Conservation (phyloP, 352 stramenopile genomes). For the Phytophthora fragariaefolia region DNA sequence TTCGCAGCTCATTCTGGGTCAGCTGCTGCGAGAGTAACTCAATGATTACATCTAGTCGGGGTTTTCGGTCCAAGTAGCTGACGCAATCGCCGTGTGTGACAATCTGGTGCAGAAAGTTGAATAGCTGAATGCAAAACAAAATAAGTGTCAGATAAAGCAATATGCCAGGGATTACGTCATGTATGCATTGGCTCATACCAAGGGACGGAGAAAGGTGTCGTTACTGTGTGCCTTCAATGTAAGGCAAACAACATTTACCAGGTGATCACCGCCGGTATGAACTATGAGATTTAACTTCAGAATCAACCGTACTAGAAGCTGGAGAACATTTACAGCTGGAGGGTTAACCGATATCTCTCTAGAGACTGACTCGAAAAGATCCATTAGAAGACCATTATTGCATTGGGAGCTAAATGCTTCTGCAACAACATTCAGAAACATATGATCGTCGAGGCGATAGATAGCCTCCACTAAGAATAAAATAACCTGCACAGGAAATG, state of each 20-base stretch:
- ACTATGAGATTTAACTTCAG: constrained; percentile 34
- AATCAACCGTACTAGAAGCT: constrained; percentile 42
- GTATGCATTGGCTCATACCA: constrained; percentile 14
- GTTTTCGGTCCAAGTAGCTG: constrained; percentile 17
- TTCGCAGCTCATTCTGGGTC: constrained; percentile 26
- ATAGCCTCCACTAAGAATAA: constrained; percentile 29
- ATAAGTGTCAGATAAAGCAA: not conserved
- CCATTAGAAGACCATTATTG: constrained; percentile 29
- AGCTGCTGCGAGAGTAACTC: constrained; percentile 20
- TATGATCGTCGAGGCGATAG: constrained; percentile 29
- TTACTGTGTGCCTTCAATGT: constrained; percentile 31
- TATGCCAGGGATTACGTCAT: not conserved
- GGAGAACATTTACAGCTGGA: constrained; percentile 30
- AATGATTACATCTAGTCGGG: constrained; percentile 19
- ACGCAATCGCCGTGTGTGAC: constrained; percentile 12
- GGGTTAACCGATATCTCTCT: constrained; percentile 23
- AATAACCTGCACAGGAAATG: constrained; percentile 7
- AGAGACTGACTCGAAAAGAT: constrained; percentile 30
- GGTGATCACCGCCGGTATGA: constrained; percentile 35
- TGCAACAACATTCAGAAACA: constrained; percentile 21
- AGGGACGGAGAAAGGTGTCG: constrained; percentile 44
- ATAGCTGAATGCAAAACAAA: constrained; percentile 17
- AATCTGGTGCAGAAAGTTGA: constrained; percentile 30
- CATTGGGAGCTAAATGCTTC: constrained; percentile 15
- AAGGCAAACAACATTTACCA: constrained; percentile 39